Evolutionary conservation across 225 moss, liverwort and hornwort species (phyloP), one percentile per base, ranked within the genome.

Genomic region (Asterella californica): DNA sequence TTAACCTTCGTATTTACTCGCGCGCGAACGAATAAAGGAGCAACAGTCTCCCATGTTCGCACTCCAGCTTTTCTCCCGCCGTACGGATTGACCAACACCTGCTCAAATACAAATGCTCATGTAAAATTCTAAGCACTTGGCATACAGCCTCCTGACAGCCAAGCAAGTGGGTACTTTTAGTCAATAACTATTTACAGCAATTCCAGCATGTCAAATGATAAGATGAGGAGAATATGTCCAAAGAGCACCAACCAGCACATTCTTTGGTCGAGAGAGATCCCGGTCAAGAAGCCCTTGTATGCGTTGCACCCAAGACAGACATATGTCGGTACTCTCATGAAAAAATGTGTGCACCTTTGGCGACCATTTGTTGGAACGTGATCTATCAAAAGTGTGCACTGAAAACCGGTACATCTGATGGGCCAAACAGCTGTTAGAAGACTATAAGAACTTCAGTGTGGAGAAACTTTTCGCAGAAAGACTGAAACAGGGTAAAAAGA

Each of bases 11-110:
- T 87, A 85, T 83, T 87, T 48, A 94, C 90, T 84, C 85, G 87
- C 30, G 96, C 94, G 22, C 85, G 84, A 77, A 90, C 81, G 87
- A 96, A 96, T 49, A 96, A 87, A 47, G 90, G 84, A 71, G 82
- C 88, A 45, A 97, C 88, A 79, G 83, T 80, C 52, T 91, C 84
- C 96, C 94, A 96, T 67, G 76, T 85, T 82, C 83, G 77, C 32
- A 89, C 75, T 83, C 90, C 93, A 73, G 78, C 79, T 45, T 89
- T 88, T 78, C 90, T 94, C 83, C 94, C 96, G 80, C 93, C 91
- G 86, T 81, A 91, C 38, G 96, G 94, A 88, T 96, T 96, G 61
- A 94, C 86, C 81, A 94, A 83, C 55, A 91, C 90, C 96, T 96
- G 85, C 77, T 71, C 79, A 82, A 21, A 55, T 4, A 62, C 37